Conservation (phyloP, 306 rosid genomes). For the Acacia acuminata region DNA sequence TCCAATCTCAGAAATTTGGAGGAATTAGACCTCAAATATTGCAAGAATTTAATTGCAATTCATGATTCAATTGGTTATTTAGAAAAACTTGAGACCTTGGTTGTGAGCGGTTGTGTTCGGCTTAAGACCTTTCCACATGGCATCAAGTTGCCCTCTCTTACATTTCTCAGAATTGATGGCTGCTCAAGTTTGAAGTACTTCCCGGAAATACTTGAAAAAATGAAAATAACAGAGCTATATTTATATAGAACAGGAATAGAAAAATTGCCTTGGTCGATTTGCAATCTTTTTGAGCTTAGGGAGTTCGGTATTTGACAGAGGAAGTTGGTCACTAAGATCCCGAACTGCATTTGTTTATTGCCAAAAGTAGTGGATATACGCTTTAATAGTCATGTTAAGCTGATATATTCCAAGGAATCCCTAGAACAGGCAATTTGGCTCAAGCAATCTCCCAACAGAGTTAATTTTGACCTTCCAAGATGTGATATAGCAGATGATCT, state of each 20-base stretch:
- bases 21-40: neutral
- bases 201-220: neutral
- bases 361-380: neutral
- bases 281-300: neutral
- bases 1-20: neutral
- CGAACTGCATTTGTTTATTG: neutral
- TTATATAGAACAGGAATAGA: neutral
- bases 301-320: no score
- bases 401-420: neutral
- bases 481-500: neutral
- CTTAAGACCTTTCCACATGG: neutral
- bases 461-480: no score
- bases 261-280: neutral
- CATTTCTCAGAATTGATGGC: accelerated
- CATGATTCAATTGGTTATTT: neutral
- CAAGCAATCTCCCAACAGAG: neutral
- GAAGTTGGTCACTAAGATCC: neutral
- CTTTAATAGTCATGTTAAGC: no score
- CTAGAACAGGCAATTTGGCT: neutral
- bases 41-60: neutral
- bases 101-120: neutral
- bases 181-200: neutral
- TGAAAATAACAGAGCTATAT: neutral
- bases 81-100: neutral
- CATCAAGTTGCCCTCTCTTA: neutral